These are phyloP conservation scores for Fomitopsis pinicola DNA, from an alignment of 1,284 basidiomycete genomes.

Conservation along the genomic window DNA sequence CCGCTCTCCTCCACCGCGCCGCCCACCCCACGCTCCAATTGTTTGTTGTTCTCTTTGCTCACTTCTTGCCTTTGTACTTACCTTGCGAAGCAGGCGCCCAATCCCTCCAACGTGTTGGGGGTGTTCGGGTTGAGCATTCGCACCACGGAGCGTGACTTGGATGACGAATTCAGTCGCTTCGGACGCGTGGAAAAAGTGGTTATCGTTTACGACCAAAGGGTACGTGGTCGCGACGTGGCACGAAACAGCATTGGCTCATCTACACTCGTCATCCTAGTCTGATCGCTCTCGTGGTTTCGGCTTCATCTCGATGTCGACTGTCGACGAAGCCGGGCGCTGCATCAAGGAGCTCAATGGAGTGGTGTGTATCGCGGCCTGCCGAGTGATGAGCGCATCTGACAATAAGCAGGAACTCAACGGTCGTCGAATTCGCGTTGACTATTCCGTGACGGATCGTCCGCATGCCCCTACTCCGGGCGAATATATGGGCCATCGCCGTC, in stretches of 20 bases:
- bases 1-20: slow-evolving; percentile 45
- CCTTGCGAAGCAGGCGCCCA: slow-evolving; percentile 61
- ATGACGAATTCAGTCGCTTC: slow-evolving; percentile 88
- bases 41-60: slow-evolving; percentile 39
- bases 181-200: slow-evolving; percentile 94
- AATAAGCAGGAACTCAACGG: slow-evolving; percentile 81
- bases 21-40: slow-evolving; percentile 67
- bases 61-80: slow-evolving; percentile 30
- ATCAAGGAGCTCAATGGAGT: slow-evolving; percentile 92
- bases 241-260: slow-evolving; percentile 5
- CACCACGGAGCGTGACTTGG: slow-evolving; percentile 90
- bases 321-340: slow-evolving; percentile 84
- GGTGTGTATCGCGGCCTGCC: slow-evolving; percentile 34
- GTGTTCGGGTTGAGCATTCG: slow-evolving; percentile 96
- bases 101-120: slow-evolving; percentile 87
- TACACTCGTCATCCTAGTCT: slow-evolving; percentile 48
- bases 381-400: background rate
- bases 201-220: slow-evolving; percentile 98
- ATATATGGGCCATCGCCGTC: slow-evolving; percentile 92
- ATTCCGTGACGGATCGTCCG: slow-evolving; percentile 88
- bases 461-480: slow-evolving; percentile 97
- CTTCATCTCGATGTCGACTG: slow-evolving; percentile 89
- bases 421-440: slow-evolving; percentile 94
- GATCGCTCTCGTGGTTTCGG: slow-evolving; percentile 97
- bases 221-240: slow-evolving; percentile 40